A percentile compares a stretch with the other conserved stretches of the same genome.
These are phyloP conservation scores for Ophiocordyceps unilateralis DNA, from an alignment of 2,329 filamentous ascomycete species.

Conservation along the genomic window DNA sequence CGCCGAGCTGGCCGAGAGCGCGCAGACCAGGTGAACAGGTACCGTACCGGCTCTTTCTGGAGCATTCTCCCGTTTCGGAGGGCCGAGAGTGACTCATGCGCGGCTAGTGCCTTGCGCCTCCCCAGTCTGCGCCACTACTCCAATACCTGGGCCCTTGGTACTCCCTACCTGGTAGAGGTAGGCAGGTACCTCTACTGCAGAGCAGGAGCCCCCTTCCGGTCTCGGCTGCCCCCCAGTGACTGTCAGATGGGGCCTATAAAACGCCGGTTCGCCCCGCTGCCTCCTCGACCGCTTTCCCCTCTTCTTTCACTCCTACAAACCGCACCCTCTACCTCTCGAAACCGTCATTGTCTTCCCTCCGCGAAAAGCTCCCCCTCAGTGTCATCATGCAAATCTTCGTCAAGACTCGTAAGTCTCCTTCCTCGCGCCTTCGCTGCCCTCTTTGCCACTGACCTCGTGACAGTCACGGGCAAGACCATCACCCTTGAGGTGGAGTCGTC, in stretches of 20 bases:
- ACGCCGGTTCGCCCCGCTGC: neutral
- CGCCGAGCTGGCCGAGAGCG: neutral
- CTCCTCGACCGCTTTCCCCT: neutral
- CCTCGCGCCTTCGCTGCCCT: neutral
- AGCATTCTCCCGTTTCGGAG: neutral
- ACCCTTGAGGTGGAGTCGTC: no score
- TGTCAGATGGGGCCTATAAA: neutral
- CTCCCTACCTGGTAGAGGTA: no score
- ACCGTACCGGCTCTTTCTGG: neutral
- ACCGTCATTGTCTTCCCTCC: neutral
- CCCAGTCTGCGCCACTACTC: neutral
- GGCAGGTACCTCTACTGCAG: no score
- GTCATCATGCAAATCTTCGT: conserved; percentile 91
- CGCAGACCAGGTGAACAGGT: neutral
- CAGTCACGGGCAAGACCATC: conserved; percentile 10
- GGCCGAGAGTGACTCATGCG: neutral
- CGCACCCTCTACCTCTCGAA: neutral
- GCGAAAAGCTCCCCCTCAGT: conserved; percentile 1
- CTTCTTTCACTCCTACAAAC: conserved; percentile 6
- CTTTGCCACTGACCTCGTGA: neutral
- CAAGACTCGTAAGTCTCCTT: conserved; percentile 60
- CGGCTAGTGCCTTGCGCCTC: neutral
- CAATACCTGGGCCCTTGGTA: no score
- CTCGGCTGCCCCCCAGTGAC: neutral
- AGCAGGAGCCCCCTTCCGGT: neutral